Conservation (phyloP, 2,329 filamentous ascomycete species). For the Cordyceps pruinosa region DNA sequence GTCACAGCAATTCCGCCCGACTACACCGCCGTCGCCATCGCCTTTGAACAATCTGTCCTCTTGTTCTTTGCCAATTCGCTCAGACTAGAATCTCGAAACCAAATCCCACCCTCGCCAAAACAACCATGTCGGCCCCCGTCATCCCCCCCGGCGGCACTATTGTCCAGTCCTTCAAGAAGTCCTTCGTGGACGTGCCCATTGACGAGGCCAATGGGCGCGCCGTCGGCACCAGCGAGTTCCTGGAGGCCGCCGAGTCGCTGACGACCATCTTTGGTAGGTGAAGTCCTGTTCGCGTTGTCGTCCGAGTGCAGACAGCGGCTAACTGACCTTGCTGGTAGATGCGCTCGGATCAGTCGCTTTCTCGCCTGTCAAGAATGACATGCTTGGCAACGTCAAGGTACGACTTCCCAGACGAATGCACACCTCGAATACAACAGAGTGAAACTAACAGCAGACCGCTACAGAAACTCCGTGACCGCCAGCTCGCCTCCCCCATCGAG, state of each 20-base stretch:
- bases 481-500: constrained; percentile 67
- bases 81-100: neutral
- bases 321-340: constrained; percentile 35
- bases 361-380: constrained; percentile 83
- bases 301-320: neutral
- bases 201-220: constrained; percentile 67
- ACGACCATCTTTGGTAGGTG: constrained; percentile 73
- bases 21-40: neutral
- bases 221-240: constrained; percentile 77
- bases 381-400: constrained; percentile 87
- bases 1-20: neutral
- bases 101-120: neutral
- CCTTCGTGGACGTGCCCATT: constrained; percentile 77
- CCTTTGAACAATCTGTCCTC: neutral
- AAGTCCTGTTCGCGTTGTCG: too few relatives aligned
- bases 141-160: constrained; percentile 66
- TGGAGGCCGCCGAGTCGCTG: constrained; percentile 83
- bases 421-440: neutral
- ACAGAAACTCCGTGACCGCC: constrained; percentile 83
- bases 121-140: constrained; percentile 44
- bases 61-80: neutral
- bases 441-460: neutral
- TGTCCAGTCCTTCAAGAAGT: constrained; percentile 77
- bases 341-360: constrained; percentile 68
- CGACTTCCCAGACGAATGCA: constrained; percentile 11